A percentile compares a stretch with the other conserved stretches of the same genome.
Evolutionary conservation across 371 early-diverging fungal genomes (phyloP).

Genomic region (Mucor piriformis): DNA sequence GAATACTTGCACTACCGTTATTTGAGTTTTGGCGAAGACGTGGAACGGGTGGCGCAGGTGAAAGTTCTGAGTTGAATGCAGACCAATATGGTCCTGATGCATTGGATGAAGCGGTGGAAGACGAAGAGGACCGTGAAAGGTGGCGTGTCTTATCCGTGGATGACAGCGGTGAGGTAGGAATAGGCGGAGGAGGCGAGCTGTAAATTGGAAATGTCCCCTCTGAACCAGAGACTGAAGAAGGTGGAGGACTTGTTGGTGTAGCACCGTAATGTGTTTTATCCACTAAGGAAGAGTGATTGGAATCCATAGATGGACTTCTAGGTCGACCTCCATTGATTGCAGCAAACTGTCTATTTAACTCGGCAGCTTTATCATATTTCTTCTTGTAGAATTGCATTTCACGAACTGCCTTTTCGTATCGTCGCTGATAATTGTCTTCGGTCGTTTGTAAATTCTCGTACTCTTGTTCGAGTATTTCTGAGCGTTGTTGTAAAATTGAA

Average conservation of each 20-base stretch:
- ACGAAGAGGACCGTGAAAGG: conserved; percentile 25
- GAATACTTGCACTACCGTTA: conserved; percentile 21
- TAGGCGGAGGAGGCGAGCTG: conserved; percentile 17
- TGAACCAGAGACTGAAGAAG: conserved; percentile 21
- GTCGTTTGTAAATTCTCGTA: conserved; percentile 28
- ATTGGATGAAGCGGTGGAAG: conserved; percentile 18
- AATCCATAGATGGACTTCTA: conserved; percentile 35
- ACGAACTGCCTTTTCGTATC: conserved; percentile 53
- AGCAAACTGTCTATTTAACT: conserved; percentile 24
- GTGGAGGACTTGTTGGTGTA: conserved; percentile 33
- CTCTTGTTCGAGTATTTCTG: conserved; percentile 39
- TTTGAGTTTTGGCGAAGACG: conserved; percentile 29
- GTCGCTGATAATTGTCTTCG: conserved; percentile 26
- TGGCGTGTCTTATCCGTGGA: conserved; percentile 6
- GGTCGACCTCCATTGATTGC: conserved; percentile 18
- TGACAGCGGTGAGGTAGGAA: conserved; percentile 8
- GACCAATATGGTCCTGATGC: conserved; percentile 14
- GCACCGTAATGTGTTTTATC: background rate
- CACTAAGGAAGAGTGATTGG: conserved; percentile 10
- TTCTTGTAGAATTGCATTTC: conserved; percentile 54
- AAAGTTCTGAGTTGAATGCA: conserved; percentile 8
- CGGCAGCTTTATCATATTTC: conserved; percentile 34
- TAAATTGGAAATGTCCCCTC: conserved; percentile 1
- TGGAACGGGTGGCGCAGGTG: conserved; percentile 19
- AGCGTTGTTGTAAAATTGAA: conserved; percentile 37